Evolutionary conservation across 2,329 filamentous ascomycete genomes (phyloP).

Genomic region (Xylariaceae sp.): DNA sequence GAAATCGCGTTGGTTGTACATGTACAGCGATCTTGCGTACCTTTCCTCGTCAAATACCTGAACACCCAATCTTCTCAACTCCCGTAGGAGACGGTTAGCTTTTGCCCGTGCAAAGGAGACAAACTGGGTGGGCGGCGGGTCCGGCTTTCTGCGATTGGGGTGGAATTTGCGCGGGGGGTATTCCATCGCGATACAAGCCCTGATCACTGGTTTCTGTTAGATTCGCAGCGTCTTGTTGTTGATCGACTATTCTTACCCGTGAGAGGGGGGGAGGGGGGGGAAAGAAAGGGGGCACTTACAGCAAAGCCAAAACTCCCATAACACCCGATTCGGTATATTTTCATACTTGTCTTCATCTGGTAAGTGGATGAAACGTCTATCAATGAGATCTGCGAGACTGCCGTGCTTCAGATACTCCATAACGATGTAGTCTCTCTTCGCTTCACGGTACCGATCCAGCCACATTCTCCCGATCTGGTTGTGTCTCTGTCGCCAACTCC

Average conservation of each 20-base stretch:
- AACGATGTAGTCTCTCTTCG: conserved; percentile 13
- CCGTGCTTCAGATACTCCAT: conserved; percentile 24
- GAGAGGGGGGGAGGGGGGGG: background rate
- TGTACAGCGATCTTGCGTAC: background rate
- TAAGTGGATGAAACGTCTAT: conserved; percentile 4
- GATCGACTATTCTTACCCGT: background rate
- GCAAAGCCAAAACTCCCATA: conserved; percentile 21
- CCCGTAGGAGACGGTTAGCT: background rate
- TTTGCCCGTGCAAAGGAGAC: background rate
- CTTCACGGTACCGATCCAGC: background rate
- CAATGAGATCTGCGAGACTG: conserved; percentile 14
- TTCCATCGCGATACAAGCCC: conserved; percentile 23
- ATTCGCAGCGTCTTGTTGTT: background rate
- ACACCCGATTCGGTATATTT: conserved; percentile 15
- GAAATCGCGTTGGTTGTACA: conserved; percentile 9
- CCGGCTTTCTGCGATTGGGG: conserved; percentile 6
- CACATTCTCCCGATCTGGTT: background rate
- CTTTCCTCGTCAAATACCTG: background rate
- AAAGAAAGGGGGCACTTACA: conserved; percentile 14
- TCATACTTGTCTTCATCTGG: background rate
- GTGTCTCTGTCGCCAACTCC: background rate
- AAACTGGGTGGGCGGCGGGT: background rate
- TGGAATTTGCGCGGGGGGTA: conserved; percentile 25
- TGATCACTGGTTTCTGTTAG: conserved; percentile 17
- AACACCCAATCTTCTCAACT: background rate